Base-by-base conservation (phyloP, 441 rosid species). In the Gossypium schwendimanii region DNA sequence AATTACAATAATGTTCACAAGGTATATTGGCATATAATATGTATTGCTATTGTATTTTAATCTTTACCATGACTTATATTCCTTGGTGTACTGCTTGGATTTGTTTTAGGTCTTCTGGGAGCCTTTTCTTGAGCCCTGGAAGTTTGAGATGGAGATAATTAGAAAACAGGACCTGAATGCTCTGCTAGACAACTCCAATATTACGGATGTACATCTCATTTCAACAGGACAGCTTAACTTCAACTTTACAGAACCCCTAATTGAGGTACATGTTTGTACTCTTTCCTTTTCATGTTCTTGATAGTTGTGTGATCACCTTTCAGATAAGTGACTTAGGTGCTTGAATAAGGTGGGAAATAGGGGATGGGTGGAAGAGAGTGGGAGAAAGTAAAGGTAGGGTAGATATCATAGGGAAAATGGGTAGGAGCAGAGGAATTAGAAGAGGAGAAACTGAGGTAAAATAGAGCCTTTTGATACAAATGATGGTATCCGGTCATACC, bases 101-200 rank as follows among this genome's bases (percentile, higher is more conserved):
- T 70, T 60, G 57, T 70, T 77, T 61, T 78, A 95, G 99, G 99
- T 92, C 66, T 79, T 84, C 70, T 91, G 96, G 98, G 97, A 95
- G 86, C 96, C 98, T 74, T 91, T 92, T 83, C 74, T 92, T 12
- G 97, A 95, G 87, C 97, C 91, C 39, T 95, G 98, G 97, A 87
- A 80, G 64, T 88, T 95, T 83, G 85, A 88, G 75, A 72, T 90
- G 31, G 77, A 79, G 65, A 49, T 91, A 72, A 80, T 76, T 47
- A 79, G 86, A 79, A 88, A 82, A 77, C 78, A 80, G 36, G 91
- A 86, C 81, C 76, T 71, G 53, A 90, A 81, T 75, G 73, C 88
- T 76, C 84, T 92, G 72, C 71, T 88, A 61, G 85, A 81, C 80
- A 78, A 79, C 75, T 82, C 89, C 71, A 62, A 84, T 33, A 65